These are phyloP conservation scores for Neurospora africana DNA, from an alignment of 495 filamentous ascomycete species.

Conservation along the genomic window DNA sequence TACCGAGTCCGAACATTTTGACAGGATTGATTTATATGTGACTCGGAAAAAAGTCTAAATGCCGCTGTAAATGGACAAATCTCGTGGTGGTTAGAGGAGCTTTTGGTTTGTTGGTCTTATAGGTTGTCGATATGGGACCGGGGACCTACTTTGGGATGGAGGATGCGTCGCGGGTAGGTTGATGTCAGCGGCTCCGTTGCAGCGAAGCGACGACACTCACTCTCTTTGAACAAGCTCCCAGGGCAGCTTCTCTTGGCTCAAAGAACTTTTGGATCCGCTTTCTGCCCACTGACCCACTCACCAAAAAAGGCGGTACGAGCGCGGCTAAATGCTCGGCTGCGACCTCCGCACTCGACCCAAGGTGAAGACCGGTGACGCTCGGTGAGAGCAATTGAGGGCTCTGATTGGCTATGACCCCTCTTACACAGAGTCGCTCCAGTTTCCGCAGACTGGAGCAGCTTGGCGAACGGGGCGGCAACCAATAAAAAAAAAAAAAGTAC, in stretches of 20 bases:
- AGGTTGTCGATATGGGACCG: neutral
- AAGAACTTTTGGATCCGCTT: neutral
- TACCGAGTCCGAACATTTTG: slow-evolving; percentile 85
- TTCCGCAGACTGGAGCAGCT: neutral
- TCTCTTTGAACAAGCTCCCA: neutral
- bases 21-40: slow-evolving; percentile 1
- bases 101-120: neutral
- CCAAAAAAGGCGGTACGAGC: neutral
- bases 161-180: neutral
- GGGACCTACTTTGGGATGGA: neutral
- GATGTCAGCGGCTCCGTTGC: neutral
- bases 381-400: slow-evolving; percentile 2
- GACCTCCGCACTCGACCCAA: neutral
- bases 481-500: neutral
- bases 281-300: neutral
- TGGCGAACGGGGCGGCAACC: neutral
- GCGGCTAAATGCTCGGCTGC: neutral
- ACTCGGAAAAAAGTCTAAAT: neutral
- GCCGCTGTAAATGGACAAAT: neutral
- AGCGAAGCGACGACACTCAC: neutral
- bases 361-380: neutral
- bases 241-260: neutral
- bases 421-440: neutral
- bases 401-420: slow-evolving; percentile 4
- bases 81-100: neutral